Evolutionary conservation across 169 alveolate genomes (phyloP).

Genomic region (Miamiensis avidus): DNA sequence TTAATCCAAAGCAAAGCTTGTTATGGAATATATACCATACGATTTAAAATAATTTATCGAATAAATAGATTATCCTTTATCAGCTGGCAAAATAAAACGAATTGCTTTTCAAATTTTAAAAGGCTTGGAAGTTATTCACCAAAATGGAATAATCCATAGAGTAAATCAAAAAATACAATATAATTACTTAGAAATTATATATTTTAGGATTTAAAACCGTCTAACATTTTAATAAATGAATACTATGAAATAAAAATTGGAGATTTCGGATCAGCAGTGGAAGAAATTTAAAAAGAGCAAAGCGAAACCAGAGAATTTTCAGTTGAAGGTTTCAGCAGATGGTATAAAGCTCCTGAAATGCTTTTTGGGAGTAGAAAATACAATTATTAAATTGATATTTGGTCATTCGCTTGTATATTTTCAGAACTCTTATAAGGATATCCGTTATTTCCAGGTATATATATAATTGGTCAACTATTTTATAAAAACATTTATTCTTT

Average conservation of each 20-base stretch:
- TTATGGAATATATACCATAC: conserved; percentile 8
- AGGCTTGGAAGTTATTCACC: conserved; percentile 2
- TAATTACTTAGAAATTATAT: background rate
- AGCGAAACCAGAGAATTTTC: conserved; percentile 13
- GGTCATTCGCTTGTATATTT: conserved; percentile 20
- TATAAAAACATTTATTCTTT: background rate
- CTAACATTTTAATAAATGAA: conserved; percentile 10
- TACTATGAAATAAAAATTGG: conserved; percentile 13
- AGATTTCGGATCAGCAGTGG: conserved; percentile 20
- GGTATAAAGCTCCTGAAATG: conserved; percentile 21
- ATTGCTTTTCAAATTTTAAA: conserved; percentile 4
- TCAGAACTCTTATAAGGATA: conserved; percentile 6
- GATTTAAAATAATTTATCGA: conserved; percentile 18
- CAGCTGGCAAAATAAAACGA: background rate
- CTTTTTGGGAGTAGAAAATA: conserved; percentile 14
- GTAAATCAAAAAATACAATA: background rate
- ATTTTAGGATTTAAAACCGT: conserved; percentile 15
- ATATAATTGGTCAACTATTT: too few relatives aligned
- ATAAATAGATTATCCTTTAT: background rate
- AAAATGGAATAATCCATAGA: conserved; percentile 18
- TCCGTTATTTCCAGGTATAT: conserved; percentile 12
- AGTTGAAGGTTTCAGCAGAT: conserved; percentile 17
- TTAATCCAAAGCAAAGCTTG: background rate
- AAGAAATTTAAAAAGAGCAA: background rate
- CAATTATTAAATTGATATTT: conserved; percentile 12